These are phyloP conservation scores for Periconia sp. DNA, from an alignment of 2,329 filamentous ascomycete genomes.

Conservation along the genomic window DNA sequence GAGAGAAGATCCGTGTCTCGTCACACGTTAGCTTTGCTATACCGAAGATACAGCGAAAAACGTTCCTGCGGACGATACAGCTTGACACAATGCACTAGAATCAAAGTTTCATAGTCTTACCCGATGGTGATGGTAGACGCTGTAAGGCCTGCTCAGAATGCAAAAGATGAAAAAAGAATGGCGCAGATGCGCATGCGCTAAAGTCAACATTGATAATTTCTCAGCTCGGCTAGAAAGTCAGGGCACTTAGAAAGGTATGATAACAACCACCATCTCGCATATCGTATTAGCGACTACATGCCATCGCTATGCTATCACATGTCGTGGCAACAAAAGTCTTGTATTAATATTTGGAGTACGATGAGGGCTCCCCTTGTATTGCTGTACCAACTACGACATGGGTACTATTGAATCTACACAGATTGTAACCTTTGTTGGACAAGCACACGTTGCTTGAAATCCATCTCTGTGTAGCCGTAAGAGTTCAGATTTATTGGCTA, in stretches of 20 bases:
- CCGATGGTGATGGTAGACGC: conserved; percentile 3
- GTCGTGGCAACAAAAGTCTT: no score
- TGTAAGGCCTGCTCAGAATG: conserved; percentile 12
- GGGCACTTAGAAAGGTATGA: conserved; percentile 5
- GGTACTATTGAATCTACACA: no score
- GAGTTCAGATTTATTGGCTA: no score
- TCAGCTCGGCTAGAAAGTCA: conserved; percentile 38
- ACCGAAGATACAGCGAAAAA: conserved; percentile 15
- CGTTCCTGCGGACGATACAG: conserved; percentile 9
- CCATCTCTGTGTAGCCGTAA: no score
- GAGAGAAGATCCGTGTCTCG: conserved; percentile 36
- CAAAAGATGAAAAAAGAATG: conserved; percentile 31
- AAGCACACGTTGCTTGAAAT: no score
- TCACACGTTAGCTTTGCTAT: conserved; percentile 32
- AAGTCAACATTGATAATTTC: conserved; percentile 32
- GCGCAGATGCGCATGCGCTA: conserved; percentile 30
- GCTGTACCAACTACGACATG: no score
- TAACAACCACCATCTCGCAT: conserved; percentile 23
- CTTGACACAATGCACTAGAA: conserved; percentile 14
- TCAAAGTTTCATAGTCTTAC: background rate
- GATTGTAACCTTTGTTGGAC: no score
- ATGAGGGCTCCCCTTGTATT: no score
- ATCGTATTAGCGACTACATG: background rate
- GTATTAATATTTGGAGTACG: no score
- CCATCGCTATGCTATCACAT: no score